Evolutionary conservation across 129 eudicot genomes (phyloP).

Genomic region (Dittrichia graveolens): DNA sequence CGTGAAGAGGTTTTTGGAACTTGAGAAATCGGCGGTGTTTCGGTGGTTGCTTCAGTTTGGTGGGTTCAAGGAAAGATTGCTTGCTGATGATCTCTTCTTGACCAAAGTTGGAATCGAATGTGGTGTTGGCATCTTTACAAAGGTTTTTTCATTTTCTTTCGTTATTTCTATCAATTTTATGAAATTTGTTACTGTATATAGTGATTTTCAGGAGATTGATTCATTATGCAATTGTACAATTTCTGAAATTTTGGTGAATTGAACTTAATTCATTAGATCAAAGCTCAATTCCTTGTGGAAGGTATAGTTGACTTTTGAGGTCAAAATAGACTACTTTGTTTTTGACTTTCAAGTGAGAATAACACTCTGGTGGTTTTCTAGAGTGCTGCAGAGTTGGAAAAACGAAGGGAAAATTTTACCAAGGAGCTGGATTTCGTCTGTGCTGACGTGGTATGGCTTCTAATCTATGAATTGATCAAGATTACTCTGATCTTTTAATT

Average conservation of each 20-base stretch:
- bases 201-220: background rate
- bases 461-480: background rate
- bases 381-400: constrained; percentile 93
- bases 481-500: background rate
- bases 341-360: background rate
- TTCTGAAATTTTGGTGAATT: background rate
- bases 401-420: constrained; percentile 79
- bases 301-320: constrained; percentile 20
- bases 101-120: constrained; percentile 79
- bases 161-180: background rate
- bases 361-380: constrained; percentile 26
- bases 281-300: background rate
- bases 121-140: constrained; percentile 82
- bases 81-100: constrained; percentile 84
- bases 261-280: background rate
- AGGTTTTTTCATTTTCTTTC: constrained; percentile 39
- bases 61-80: constrained; percentile 71
- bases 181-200: background rate
- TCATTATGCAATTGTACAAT: background rate
- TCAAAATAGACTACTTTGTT: background rate
- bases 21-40: constrained; percentile 58
- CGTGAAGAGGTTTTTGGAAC: constrained; percentile 58
- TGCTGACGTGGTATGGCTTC: constrained; percentile 92
- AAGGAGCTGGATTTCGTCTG: constrained; percentile 86
- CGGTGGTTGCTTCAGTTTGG: constrained; percentile 70